Conservation (phyloP, 768 basidiomycete species). For the Suillus spraguei region DNA sequence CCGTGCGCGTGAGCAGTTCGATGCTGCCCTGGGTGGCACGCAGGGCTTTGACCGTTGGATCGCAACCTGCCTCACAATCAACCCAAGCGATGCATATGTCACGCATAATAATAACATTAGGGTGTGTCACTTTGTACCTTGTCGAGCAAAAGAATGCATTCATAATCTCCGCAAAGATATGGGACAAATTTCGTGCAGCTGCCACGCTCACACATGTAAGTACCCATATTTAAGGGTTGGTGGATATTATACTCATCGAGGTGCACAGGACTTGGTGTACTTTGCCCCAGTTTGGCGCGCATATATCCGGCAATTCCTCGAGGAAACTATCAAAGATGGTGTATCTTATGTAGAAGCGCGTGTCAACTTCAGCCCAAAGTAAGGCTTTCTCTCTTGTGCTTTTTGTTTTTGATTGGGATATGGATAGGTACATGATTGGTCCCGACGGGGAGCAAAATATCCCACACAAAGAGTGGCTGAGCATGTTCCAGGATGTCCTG, state of each 20-base stretch:
- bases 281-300: conserved; percentile 60
- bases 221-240: neutral
- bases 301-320: conserved; percentile 66
- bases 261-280: conserved; percentile 37
- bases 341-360: conserved; percentile 72
- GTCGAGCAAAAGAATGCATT: neutral
- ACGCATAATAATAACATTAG: conserved; percentile 73
- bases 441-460: conserved; percentile 59
- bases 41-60: conserved; percentile 74
- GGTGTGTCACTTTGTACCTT: conserved; percentile 35
- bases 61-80: conserved; percentile 59
- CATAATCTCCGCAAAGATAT: conserved; percentile 51
- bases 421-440: conserved; percentile 53
- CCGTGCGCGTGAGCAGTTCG: conserved; percentile 56
- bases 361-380: conserved; percentile 66
- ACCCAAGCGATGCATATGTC: conserved; percentile 69
- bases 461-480: conserved; percentile 60
- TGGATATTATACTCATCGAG: neutral
- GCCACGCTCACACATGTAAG: conserved; percentile 52
- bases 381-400: conserved; percentile 16
- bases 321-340: conserved; percentile 66
- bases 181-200: conserved; percentile 68
- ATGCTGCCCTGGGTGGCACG: conserved; percentile 53
- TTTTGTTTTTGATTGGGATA: neutral
- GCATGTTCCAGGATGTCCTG: conserved; percentile 52